Conservation (phyloP, 495 filamentous ascomycete species). For the Trichoderma erinaceum region DNA sequence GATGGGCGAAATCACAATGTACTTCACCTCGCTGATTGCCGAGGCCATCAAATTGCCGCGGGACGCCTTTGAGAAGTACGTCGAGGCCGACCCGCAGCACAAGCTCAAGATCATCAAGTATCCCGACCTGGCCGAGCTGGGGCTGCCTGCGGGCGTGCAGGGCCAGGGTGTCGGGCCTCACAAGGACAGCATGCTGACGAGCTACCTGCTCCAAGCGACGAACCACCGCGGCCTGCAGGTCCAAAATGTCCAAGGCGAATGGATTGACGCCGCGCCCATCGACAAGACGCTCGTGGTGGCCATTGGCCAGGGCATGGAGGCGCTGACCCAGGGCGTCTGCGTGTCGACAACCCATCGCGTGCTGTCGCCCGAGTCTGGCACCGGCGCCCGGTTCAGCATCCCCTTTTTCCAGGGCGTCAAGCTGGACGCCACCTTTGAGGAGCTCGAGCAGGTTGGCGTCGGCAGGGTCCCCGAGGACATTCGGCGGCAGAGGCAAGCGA, state of each 20-base stretch:
- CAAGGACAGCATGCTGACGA: slow-evolving; percentile 86
- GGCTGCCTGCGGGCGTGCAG: slow-evolving; percentile 40
- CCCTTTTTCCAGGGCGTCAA: slow-evolving; percentile 93
- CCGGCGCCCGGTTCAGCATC: slow-evolving; percentile 72
- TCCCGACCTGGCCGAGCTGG: slow-evolving; percentile 51
- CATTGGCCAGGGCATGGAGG: slow-evolving; percentile 89
- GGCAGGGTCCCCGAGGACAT: slow-evolving; percentile 63
- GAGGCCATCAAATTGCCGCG: slow-evolving; percentile 73
- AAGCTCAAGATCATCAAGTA: slow-evolving; percentile 94
- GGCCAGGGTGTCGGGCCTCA: slow-evolving; percentile 83
- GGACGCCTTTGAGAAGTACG: slow-evolving; percentile 74
- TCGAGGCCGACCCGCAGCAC: slow-evolving; percentile 66
- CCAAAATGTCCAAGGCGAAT: slow-evolving; percentile 71
- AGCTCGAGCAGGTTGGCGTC: slow-evolving; percentile 51
- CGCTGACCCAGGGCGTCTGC: slow-evolving; percentile 83
- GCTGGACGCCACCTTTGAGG: slow-evolving; percentile 72
- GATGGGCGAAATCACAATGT: slow-evolving; percentile 63
- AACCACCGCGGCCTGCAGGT: slow-evolving; percentile 77
- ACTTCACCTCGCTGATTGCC: slow-evolving; percentile 78
- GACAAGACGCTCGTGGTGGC: slow-evolving; percentile 71
- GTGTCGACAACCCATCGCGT: slow-evolving; percentile 83
- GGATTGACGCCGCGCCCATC: slow-evolving; percentile 70
- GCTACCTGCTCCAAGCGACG: slow-evolving; percentile 82
- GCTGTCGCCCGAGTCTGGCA: slow-evolving; percentile 53
- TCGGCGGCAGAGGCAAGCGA: slow-evolving; percentile 46